Conservation (phyloP, 208 protist species). For the Crithidia mellificae region DNA sequence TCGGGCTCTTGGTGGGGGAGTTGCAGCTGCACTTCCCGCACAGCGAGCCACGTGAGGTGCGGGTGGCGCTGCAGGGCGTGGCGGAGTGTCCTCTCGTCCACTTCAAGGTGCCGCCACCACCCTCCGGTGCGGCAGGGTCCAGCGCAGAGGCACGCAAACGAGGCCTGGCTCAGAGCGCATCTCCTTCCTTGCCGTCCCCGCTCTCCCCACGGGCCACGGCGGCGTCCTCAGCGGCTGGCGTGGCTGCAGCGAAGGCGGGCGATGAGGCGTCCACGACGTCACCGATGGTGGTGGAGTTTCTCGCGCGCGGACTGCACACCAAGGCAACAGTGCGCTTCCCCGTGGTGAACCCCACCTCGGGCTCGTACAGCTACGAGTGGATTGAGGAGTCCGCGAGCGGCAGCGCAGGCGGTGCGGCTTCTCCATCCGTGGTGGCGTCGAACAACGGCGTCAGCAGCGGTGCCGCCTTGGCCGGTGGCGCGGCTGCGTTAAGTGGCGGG, state of each 20-base stretch:
- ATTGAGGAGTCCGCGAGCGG: conserved; percentile 39
- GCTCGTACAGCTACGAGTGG: conserved; percentile 95
- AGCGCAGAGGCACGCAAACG: background rate
- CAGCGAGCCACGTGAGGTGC: conserved; percentile 39
- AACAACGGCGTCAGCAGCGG: background rate
- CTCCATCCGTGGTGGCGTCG: no score
- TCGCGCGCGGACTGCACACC: conserved; percentile 90
- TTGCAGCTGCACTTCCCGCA: conserved; percentile 71
- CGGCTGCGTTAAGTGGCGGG: background rate
- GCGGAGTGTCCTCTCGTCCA: conserved; percentile 95
- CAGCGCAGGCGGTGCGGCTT: background rate
- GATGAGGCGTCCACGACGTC: conserved; percentile 22
- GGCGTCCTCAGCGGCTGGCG: background rate
- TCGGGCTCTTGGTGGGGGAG: conserved; percentile 44
- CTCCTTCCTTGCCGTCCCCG: background rate
- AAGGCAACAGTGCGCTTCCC: conserved; percentile 90
- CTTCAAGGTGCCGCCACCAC: conserved; percentile 84
- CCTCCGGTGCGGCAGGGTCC: background rate
- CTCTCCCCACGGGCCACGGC: background rate
- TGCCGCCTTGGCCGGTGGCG: background rate
- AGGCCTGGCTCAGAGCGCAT: background rate
- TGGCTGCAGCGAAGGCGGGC: background rate
- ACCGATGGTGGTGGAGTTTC: conserved; percentile 90
- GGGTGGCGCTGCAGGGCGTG: conserved; percentile 75
- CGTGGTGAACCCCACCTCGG: conserved; percentile 95